A percentile compares a stretch with the other conserved stretches of the same genome.
Conservation (phyloP, 768 basidiomycete species). For the Trametes villosa region DNA sequence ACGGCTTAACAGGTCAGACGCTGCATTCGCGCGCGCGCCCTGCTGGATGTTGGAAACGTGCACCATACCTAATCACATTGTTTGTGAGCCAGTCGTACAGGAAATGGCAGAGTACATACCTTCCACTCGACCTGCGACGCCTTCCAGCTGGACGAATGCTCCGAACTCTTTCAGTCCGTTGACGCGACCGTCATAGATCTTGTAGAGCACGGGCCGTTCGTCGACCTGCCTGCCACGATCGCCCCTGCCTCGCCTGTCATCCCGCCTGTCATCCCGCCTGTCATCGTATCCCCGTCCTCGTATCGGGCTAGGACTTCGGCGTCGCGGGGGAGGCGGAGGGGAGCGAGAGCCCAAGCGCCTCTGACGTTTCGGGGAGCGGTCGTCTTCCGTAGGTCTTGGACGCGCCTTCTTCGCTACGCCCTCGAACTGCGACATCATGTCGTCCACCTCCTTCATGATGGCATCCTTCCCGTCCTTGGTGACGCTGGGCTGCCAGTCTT, state of each 20-base stretch:
- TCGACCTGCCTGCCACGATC: slow-evolving; percentile 57
- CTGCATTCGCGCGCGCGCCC: slow-evolving; percentile 83
- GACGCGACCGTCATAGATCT: slow-evolving; percentile 91
- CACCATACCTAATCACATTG: slow-evolving; percentile 75
- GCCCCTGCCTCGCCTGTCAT: slow-evolving; percentile 45
- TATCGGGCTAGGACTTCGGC: slow-evolving; percentile 60
- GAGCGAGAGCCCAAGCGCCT: slow-evolving; percentile 53
- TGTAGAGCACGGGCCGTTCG: slow-evolving; percentile 87
- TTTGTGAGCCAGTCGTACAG: background rate
- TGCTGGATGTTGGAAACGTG: slow-evolving; percentile 93
- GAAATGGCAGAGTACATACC: slow-evolving; percentile 53
- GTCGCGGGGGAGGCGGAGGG: slow-evolving; percentile 43
- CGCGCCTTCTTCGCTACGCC: slow-evolving; percentile 66
- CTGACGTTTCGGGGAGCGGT: slow-evolving; percentile 59
- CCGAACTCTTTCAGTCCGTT: slow-evolving; percentile 93
- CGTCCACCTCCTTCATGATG: slow-evolving; percentile 87
- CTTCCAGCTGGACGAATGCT: slow-evolving; percentile 90
- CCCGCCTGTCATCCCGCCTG: slow-evolving; percentile 45
- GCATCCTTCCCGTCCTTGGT: slow-evolving; percentile 62
- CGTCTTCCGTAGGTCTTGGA: slow-evolving; percentile 44
- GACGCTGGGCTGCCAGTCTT: slow-evolving; percentile 61
- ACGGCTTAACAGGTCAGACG: slow-evolving; percentile 83
- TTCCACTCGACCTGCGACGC: slow-evolving; percentile 83
- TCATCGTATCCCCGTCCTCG: slow-evolving; percentile 57
- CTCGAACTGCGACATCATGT: slow-evolving; percentile 80